Conservation (phyloP, 768 basidiomycete genomes). For the Mycena rebaudengoi region DNA sequence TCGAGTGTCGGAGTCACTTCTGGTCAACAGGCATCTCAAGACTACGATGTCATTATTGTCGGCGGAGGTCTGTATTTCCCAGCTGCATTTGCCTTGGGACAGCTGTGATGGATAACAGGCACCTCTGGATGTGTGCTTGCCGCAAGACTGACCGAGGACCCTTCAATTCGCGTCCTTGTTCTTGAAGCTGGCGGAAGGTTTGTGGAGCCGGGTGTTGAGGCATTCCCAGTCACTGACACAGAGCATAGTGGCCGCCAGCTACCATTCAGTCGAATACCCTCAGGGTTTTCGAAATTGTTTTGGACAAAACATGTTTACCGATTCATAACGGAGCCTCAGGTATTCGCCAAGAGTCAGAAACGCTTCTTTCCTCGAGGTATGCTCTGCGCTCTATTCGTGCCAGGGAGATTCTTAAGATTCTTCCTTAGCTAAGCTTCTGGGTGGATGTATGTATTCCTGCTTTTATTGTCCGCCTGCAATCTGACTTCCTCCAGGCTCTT, state of each 20-base stretch:
- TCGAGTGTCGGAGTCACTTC: slow-evolving; percentile 15
- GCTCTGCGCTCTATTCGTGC: not conserved
- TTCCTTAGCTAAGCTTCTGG: slow-evolving; percentile 69
- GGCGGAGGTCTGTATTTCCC: slow-evolving; percentile 65
- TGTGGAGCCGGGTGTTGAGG: not conserved
- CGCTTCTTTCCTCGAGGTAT: slow-evolving; percentile 75
- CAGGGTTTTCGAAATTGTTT: slow-evolving; percentile 52
- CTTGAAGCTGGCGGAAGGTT: slow-evolving; percentile 72
- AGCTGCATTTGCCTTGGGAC: too few relatives aligned
- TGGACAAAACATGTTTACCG: slow-evolving; percentile 58
- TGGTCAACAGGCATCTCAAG: not conserved
- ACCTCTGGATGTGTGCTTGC: slow-evolving; percentile 72
- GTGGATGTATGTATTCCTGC: slow-evolving; percentile 63
- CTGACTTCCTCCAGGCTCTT: slow-evolving; percentile 53
- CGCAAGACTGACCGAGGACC: slow-evolving; percentile 64
- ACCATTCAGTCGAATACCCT: slow-evolving; percentile 52
- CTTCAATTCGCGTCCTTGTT: slow-evolving; percentile 59
- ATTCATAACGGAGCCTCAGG: slow-evolving; percentile 66
- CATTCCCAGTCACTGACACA: not conserved
- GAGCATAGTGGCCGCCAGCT: slow-evolving; percentile 52
- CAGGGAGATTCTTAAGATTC: not conserved
- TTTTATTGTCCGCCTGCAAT: not conserved
- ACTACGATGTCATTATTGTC: slow-evolving; percentile 59
- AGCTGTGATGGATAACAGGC: too few relatives aligned
- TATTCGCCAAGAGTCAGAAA: slow-evolving; percentile 53